These are phyloP conservation scores for fission yeast (Schizosaccharomyces pombe) DNA, from an alignment of 805 yeast genomes.

Conservation along the genomic window DNA sequence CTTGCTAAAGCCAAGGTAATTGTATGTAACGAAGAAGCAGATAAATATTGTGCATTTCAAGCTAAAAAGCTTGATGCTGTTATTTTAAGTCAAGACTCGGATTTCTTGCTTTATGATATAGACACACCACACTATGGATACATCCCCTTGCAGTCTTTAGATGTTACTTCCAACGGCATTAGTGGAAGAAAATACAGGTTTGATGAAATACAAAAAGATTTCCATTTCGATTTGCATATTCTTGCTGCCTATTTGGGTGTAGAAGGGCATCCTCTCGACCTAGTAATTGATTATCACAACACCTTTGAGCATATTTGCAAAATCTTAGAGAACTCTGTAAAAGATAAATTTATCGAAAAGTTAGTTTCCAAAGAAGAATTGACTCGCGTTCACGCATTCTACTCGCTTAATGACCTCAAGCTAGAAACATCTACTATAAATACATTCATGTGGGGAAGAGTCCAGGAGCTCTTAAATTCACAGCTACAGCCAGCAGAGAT, in stretches of 20 bases:
- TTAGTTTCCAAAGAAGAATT: not conserved
- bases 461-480: not conserved
- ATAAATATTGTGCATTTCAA: not conserved
- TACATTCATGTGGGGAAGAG: not conserved
- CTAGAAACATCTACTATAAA: not conserved
- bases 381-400: not conserved
- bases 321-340: not conserved
- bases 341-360: not conserved
- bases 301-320: not conserved
- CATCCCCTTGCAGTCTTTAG: not conserved
- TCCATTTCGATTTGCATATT: not conserved
- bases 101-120: not conserved
- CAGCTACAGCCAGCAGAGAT: not conserved
- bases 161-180: not conserved
- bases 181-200: not conserved
- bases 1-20: not conserved
- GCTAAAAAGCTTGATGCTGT: not conserved
- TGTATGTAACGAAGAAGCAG: not conserved
- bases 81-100: conserved; percentile 1
- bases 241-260: not conserved
- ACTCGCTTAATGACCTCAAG: not conserved
- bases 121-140: not conserved
- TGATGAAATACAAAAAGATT: not conserved
- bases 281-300: not conserved
- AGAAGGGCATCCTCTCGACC: not conserved